Percentiles rank a stretch among this genome's conserved stretches.
Conservation (phyloP, 2,329 filamentous ascomycete species). For the Sphaceloma murrayae region DNA sequence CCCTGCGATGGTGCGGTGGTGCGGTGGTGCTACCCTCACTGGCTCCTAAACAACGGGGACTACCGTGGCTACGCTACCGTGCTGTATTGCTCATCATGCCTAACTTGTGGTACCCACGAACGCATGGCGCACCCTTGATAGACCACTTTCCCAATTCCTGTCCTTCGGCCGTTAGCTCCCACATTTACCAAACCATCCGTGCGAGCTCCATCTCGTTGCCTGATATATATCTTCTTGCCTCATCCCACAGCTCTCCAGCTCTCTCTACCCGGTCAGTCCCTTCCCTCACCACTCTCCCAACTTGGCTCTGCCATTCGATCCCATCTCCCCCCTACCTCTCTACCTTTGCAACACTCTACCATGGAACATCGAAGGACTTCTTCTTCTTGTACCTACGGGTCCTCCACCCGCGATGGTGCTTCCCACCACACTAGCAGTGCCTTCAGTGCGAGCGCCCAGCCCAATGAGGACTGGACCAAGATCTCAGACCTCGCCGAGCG, state of each 20-base stretch:
- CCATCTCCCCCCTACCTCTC: background rate
- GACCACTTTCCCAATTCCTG: constrained; percentile 9
- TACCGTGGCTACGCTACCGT: too few species aligned
- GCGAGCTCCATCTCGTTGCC: constrained; percentile 10
- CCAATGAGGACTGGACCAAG: constrained; percentile 98
- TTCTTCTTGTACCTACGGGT: constrained; percentile 15
- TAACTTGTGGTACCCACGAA: constrained; percentile 9
- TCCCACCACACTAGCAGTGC: constrained; percentile 64
- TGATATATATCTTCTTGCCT: constrained; percentile 10
- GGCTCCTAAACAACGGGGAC: constrained; percentile 3
- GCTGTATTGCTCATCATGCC: too few species aligned
- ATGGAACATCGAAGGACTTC: constrained; percentile 14
- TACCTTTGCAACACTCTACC: background rate
- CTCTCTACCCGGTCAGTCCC: background rate
- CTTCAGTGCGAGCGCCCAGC: constrained; percentile 87
- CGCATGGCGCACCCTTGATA: constrained; percentile 10
- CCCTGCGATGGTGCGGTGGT: too few species aligned
- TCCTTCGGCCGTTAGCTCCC: constrained; percentile 14
- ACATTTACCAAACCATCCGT: constrained; percentile 1
- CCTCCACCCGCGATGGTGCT: constrained; percentile 2
- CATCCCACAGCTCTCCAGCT: constrained; percentile 8
- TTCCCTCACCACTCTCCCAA: background rate
- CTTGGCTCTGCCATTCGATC: constrained; percentile 1
- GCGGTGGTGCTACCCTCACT: background rate
- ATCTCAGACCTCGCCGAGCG: constrained; percentile 94